Evolutionary conservation across 2,329 filamentous ascomycete genomes (phyloP), one percentile per base, ranked within the genome.

Genomic region (Pseudogymnoascus sp.): DNA sequence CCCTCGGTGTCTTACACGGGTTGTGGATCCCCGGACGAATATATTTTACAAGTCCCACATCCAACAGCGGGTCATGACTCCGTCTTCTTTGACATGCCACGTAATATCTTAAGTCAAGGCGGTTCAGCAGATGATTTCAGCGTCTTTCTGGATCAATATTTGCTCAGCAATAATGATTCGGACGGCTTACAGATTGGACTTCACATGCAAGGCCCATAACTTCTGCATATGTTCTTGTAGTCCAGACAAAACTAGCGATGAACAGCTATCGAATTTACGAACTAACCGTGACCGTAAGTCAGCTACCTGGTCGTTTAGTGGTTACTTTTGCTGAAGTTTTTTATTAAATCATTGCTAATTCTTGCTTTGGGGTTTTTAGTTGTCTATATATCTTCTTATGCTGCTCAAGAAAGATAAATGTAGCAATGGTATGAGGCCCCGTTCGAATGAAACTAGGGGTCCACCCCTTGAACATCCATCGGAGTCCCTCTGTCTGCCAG

Each of bases 391-490:
- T 73, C 76, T 84, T 86, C 77, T 88, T 88, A 70, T 88, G 86
- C 72, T 88, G 84, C 69, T 88, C 85, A 68, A 88, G 75, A 73
- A 88, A 88, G 65, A 88, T 67, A 69, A 88, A 88, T 0, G 85
- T 88, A 34, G 83, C 82, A 65, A 88, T 83, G 0, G 85, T 88
- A 72, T 88, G 85, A 25, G 85, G 85, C 1, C 85, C 85, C 18
- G 88, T 73, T 6, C 85, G 79, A 63, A 88, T 84, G 68, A 88
- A 88, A 72, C 85, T 87, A 16, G 85, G 85, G 14, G 86, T 82
- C 85, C 85, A 88, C 25, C 85, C 85, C 67, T 84, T 81, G 76
- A 87, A 88, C 76, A 85, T 83, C 85, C 85, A 88, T 4, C 78
- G 74, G 36, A 84, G 73, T 9, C 86, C 86, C 72, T 88, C 85